phyloP scores from a whole-genome alignment of 2,329 filamentous ascomycete species.

The Akanthomyces dipterigenus region DNA sequence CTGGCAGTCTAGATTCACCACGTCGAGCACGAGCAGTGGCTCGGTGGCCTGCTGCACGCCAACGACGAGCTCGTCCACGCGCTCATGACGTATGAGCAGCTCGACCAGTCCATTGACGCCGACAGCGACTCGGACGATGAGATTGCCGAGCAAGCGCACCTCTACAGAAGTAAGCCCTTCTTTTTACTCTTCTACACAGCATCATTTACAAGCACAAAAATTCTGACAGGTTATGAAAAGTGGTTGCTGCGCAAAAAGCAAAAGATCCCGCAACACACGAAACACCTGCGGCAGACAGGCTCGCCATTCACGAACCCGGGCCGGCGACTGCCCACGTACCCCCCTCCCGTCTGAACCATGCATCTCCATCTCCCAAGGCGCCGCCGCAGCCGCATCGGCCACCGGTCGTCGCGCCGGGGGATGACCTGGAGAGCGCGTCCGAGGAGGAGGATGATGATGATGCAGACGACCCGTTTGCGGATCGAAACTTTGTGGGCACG shows the following conservation, averaged over 20 bases:
- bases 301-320: conserved; percentile 32
- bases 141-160: conserved; percentile 58
- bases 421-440: conserved; percentile 28
- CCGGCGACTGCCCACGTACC: not conserved
- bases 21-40: conserved; percentile 84
- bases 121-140: conserved; percentile 67
- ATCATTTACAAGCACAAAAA: no score
- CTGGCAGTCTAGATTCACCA: conserved; percentile 61
- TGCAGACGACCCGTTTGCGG: conserved; percentile 81
- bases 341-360: not conserved
- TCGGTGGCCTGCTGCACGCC: conserved; percentile 83
- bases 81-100: conserved; percentile 88
- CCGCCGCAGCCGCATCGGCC: conserved; percentile 31
- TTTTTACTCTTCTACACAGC: no score
- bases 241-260: conserved; percentile 23
- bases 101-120: conserved; percentile 77
- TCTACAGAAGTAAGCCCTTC: conserved; percentile 47
- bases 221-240: no score
- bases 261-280: conserved; percentile 4
- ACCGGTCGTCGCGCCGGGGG: conserved; percentile 19
- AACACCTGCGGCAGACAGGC: not conserved
- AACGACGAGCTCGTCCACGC: conserved; percentile 95
- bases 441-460: conserved; percentile 67
- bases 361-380: conserved; percentile 15
- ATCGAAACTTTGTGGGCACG: conserved; percentile 61